Evolutionary conservation across 306 rosid genomes (phyloP).

Genomic region (Senna tora): DNA sequence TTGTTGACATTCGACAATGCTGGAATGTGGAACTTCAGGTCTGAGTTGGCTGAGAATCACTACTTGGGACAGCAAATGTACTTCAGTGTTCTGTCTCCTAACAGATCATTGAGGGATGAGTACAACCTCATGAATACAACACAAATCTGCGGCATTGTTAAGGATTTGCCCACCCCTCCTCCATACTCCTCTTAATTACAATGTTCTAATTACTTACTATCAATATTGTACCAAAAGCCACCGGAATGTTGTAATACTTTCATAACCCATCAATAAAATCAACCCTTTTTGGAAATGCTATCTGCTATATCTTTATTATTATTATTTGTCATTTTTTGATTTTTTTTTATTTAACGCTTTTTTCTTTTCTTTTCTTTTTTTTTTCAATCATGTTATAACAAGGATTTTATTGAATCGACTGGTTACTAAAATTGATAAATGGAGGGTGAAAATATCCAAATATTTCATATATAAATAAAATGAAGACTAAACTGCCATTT

Average conservation of each 20-base stretch:
- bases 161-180: constrained; percentile 44
- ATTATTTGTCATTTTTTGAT: no score
- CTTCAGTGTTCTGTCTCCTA: constrained; percentile 31
- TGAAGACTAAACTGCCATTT: no score
- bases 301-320: no score
- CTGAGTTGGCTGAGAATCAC: background rate
- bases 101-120: constrained; percentile 46
- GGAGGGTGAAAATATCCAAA: no score
- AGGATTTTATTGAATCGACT: no score
- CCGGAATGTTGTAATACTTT: background rate
- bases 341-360: no score
- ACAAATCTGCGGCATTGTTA: constrained; percentile 44
- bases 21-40: constrained; percentile 14
- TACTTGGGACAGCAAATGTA: constrained; percentile 39
- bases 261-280: background rate
- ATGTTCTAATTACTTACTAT: background rate
- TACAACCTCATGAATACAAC: constrained; percentile 42
- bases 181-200: constrained; percentile 24
- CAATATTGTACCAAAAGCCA: background rate
- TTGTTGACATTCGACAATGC: constrained; percentile 8
- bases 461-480: no score
- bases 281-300: background rate
- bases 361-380: no score
- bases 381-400: no score
- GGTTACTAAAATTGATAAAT: no score